Base-by-base conservation (phyloP, 352 stramenopile species). In the Pelagophyceae sp. region DNA sequence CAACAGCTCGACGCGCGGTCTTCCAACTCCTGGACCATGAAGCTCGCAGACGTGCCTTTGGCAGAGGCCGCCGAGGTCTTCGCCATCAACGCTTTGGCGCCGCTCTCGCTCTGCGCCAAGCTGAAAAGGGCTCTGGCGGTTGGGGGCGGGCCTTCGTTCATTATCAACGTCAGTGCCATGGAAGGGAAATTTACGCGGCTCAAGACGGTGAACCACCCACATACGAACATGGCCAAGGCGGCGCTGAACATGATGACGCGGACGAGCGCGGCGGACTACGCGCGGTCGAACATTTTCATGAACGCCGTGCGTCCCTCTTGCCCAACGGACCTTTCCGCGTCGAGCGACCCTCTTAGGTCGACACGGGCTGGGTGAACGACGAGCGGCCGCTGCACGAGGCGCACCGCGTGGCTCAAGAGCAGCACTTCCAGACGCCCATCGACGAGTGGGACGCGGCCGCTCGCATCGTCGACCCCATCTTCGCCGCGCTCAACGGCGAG, bases 321-420 rank as follows among this genome's bases (percentile, higher is more conserved):
- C 50, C 50, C 50, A n/a, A n/a, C n/a, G n/a, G n/a, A n/a, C n/a
- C n/a, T n/a, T n/a, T n/a, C n/a, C n/a, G n/a, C n/a, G n/a, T n/a
- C n/a, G n/a, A n/a, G n/a, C n/a, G n/a, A n/a, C n/a, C n/a, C n/a
- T n/a, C n/a, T n/a, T n/a, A n/a, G n/a, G n/a, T 71, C 15, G 95
- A 98, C 85, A 98, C 95, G 27, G 95, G 93, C 79, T 98, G 95
- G 95, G 98, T 98, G 85, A 98, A 98, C 84, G 94, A 98, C 84
- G 95, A 98, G 82, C 97, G 98, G 86, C 95, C 95, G 54, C 80
- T 97, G 38, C 88, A 95, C 75, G 94, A 90, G 60, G 93, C 94
- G 33, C 88, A 83, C 74, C 90, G 90, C 33, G 67, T 5, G 11
- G 92, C 91, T 0, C 85, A 89, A 77, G 89, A 80, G 0, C 95